Percentiles rank a stretch among this genome's conserved stretches.
Evolutionary conservation across 2,329 filamentous ascomycete species (phyloP).

Genomic region (Calonectria pseudoturangicola): DNA sequence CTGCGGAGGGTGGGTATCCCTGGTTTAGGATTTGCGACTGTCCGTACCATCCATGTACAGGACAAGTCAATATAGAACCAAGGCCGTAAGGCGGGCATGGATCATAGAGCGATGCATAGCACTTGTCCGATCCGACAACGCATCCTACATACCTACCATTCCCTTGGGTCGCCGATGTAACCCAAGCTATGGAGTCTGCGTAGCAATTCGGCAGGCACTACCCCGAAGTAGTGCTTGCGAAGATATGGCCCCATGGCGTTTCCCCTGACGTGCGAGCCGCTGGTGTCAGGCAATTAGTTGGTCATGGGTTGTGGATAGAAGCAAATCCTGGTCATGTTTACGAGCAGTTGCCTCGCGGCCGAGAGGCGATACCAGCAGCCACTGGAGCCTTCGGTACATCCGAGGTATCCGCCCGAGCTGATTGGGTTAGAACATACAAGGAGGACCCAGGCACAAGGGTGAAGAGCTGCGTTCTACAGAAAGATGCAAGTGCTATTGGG

Average conservation of each 20-base stretch:
- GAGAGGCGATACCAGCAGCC: background rate
- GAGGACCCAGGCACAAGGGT: background rate
- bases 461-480: slow-evolving; percentile 5
- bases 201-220: slow-evolving; percentile 19
- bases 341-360: background rate
- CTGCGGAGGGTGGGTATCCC: slow-evolving; percentile 11
- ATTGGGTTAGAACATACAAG: background rate
- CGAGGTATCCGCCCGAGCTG: background rate
- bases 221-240: background rate
- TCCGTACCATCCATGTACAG: slow-evolving; percentile 6
- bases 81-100: slow-evolving; percentile 21
- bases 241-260: slow-evolving; percentile 2
- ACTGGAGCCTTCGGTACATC: slow-evolving; percentile 1
- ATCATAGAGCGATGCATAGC: slow-evolving; percentile 14
- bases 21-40: slow-evolving; percentile 15
- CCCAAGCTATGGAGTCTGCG: slow-evolving; percentile 18
- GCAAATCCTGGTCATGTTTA: background rate
- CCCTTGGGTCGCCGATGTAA: slow-evolving; percentile 28
- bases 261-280: background rate
- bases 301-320: background rate
- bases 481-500: background rate
- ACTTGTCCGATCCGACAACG: slow-evolving; percentile 26
- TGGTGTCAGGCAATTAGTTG: background rate
- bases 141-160: slow-evolving; percentile 23
- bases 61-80: slow-evolving; percentile 20